A percentile compares a stretch with the other conserved stretches of the same genome.
phyloP scores from a whole-genome alignment of 169 alveolate species.

The Theileria luwenshuni region DNA sequence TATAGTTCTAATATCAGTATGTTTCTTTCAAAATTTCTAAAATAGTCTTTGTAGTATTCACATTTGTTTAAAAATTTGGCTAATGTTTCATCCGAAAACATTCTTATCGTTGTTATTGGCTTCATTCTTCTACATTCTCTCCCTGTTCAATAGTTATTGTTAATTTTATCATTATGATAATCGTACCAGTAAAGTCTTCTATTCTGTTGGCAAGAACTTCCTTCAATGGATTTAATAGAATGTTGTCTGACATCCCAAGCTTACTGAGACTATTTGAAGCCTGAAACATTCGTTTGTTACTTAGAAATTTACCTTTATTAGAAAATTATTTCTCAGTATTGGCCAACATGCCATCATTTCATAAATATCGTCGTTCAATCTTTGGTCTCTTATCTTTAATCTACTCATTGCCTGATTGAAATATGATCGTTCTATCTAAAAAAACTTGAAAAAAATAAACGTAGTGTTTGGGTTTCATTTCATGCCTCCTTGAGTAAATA shows the following conservation, averaged over 20 bases:
- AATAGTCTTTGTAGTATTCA: constrained; percentile 66
- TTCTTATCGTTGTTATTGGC: constrained; percentile 68
- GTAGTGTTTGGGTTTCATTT: constrained; percentile 79
- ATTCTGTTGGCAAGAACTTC: constrained; percentile 66
- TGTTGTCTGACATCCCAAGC: constrained; percentile 66
- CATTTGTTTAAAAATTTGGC: constrained; percentile 61
- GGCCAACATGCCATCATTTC: constrained; percentile 81
- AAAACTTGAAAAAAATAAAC: constrained; percentile 76
- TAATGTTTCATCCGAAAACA: constrained; percentile 74
- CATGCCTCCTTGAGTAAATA: constrained; percentile 67
- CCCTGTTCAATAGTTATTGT: constrained; percentile 27
- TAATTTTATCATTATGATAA: neutral
- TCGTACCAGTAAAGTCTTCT: constrained; percentile 58
- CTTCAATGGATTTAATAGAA: constrained; percentile 69
- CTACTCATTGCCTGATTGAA: constrained; percentile 57
- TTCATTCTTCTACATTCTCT: constrained; percentile 57
- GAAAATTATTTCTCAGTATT: constrained; percentile 74
- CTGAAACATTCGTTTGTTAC: constrained; percentile 11
- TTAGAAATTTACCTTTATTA: constrained; percentile 55
- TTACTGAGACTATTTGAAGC: constrained; percentile 73
- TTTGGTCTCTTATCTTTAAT: constrained; percentile 67
- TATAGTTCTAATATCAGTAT: constrained; percentile 70
- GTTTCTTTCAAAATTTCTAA: constrained; percentile 69
- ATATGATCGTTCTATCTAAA: neutral
- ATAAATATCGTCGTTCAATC: constrained; percentile 70